These are phyloP conservation scores for Penicillium sp. DNA, from an alignment of 2,329 filamentous ascomycete species.

Conservation along the genomic window DNA sequence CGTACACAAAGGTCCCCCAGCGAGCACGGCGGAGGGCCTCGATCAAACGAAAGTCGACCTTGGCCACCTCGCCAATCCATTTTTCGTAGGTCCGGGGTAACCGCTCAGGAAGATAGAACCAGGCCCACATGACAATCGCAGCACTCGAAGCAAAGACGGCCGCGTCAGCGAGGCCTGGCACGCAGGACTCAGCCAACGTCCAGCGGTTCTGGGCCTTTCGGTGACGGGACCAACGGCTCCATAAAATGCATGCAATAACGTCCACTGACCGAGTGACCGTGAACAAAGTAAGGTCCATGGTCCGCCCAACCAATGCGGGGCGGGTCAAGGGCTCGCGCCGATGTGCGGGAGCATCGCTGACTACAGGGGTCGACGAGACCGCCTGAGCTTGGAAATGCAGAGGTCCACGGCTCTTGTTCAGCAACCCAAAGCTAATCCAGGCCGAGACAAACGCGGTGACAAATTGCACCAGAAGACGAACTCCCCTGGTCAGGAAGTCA, in stretches of 20 bases:
- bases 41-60: constrained; percentile 71
- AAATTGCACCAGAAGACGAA: constrained; percentile 38
- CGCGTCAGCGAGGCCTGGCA: constrained; percentile 58
- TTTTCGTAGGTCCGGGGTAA: constrained; percentile 72
- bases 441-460: constrained; percentile 49
- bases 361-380: constrained; percentile 7
- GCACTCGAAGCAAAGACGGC: constrained; percentile 68
- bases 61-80: constrained; percentile 76
- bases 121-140: constrained; percentile 82
- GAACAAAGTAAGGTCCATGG: constrained; percentile 80
- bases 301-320: constrained; percentile 62
- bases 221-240: constrained; percentile 50
- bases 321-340: too few relatives aligned
- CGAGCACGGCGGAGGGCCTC: constrained; percentile 68
- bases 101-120: constrained; percentile 71
- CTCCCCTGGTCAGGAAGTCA: constrained; percentile 16
- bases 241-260: constrained; percentile 64
- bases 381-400: too few relatives aligned
- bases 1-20: constrained; percentile 65
- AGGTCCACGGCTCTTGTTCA: constrained; percentile 47
- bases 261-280: constrained; percentile 69
- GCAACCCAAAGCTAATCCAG: constrained; percentile 49
- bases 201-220: constrained; percentile 31
- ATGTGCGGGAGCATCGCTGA: constrained; percentile 8
- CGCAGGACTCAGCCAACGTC: constrained; percentile 41